phyloP scores from a whole-genome alignment of 1,284 basidiomycete genomes.

The Cerrena zonata region DNA sequence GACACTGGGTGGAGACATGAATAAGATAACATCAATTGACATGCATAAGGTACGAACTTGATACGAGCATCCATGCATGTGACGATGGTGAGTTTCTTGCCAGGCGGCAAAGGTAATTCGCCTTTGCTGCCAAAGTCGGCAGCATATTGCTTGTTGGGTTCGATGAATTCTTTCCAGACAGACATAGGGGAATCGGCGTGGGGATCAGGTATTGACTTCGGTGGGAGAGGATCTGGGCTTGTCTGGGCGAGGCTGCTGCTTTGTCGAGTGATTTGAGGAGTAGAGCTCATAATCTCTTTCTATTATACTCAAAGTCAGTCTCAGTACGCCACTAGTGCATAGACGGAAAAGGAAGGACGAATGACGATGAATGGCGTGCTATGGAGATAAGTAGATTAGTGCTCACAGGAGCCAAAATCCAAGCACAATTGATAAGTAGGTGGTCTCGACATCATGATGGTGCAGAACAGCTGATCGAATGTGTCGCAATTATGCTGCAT shows the following conservation, averaged over 20 bases:
- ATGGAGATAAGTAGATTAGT: background rate
- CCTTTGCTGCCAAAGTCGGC: conserved; percentile 42
- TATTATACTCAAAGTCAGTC: background rate
- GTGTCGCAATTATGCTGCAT: background rate
- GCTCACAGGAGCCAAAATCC: conserved; percentile 5
- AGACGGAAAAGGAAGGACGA: background rate
- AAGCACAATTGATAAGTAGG: background rate
- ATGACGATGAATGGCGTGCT: conserved; percentile 17
- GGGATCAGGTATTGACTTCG: conserved; percentile 12
- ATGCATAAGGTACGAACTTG: conserved; percentile 26
- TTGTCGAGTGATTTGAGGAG: background rate
- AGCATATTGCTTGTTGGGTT: conserved; percentile 37
- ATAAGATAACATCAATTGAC: background rate
- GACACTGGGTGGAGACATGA: conserved; percentile 34
- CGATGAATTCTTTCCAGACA: conserved; percentile 27
- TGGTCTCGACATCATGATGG: no score
- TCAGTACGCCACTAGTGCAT: background rate
- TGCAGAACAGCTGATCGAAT: background rate
- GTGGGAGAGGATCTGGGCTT: conserved; percentile 16
- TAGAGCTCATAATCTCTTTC: background rate
- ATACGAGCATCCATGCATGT: conserved; percentile 69
- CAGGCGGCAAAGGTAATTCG: conserved; percentile 41
- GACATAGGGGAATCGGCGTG: conserved; percentile 19
- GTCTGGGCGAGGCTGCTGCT: background rate
- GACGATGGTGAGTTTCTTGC: conserved; percentile 47